These are phyloP conservation scores for Globisporangium megalacanthum DNA, from an alignment of 352 stramenopile species.

Conservation along the genomic window DNA sequence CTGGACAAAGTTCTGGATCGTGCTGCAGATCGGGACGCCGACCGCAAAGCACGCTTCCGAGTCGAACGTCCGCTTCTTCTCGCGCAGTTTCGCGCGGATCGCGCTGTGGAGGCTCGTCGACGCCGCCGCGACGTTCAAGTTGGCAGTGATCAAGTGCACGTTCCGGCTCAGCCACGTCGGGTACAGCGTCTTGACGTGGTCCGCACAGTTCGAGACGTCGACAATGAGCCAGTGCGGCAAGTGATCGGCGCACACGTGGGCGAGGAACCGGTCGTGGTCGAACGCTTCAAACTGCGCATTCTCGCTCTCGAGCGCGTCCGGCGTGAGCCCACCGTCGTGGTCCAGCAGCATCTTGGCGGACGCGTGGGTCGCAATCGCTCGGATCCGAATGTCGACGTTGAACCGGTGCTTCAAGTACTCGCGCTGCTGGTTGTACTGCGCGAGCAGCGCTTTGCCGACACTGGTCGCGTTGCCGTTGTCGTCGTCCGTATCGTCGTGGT, in stretches of 20 bases:
- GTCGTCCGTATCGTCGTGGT: slow-evolving; percentile 51
- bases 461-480: slow-evolving; percentile 29
- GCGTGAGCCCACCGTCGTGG: slow-evolving; percentile 45
- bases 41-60: slow-evolving; percentile 73
- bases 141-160: slow-evolving; percentile 92
- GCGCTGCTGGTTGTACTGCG: slow-evolving; percentile 81
- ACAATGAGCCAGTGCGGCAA: slow-evolving; percentile 92
- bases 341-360: slow-evolving; percentile 64
- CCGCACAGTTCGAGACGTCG: slow-evolving; percentile 88
- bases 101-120: slow-evolving; percentile 63
- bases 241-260: slow-evolving; percentile 83
- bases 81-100: slow-evolving; percentile 64
- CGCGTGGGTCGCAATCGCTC: slow-evolving; percentile 64
- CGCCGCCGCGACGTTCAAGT: slow-evolving; percentile 85
- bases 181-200: slow-evolving; percentile 83
- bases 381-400: slow-evolving; percentile 82
- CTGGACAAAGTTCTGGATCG: slow-evolving; percentile 90
- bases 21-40: slow-evolving; percentile 91
- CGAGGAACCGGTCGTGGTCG: slow-evolving; percentile 61
- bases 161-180: slow-evolving; percentile 86
- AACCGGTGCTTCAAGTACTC: slow-evolving; percentile 77
- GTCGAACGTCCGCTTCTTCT: slow-evolving; percentile 88
- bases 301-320: slow-evolving; percentile 25
- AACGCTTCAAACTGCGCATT: slow-evolving; percentile 29
- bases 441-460: slow-evolving; percentile 85